Conservation (phyloP, 768 basidiomycete genomes). For the Pleurotus giganteus region DNA sequence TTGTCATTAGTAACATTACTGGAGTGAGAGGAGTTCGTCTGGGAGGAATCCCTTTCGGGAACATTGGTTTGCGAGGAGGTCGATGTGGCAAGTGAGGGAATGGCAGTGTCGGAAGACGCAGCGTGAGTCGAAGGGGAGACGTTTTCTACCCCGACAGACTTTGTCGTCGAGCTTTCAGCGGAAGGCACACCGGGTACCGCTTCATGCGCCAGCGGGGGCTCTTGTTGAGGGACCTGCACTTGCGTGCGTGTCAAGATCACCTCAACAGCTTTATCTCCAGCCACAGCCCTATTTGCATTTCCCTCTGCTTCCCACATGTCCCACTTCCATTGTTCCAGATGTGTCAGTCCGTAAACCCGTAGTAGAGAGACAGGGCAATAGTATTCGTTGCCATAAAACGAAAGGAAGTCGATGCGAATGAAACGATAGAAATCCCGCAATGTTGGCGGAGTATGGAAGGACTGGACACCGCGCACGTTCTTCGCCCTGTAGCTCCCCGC, state of each 20-base stretch:
- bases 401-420: constrained; percentile 90
- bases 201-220: no score
- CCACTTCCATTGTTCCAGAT: constrained; percentile 96
- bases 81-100: neutral
- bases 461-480: constrained; percentile 85
- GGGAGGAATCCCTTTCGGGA: neutral
- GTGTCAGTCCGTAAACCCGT: constrained; percentile 92
- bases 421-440: constrained; percentile 88
- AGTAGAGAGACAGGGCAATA: constrained; percentile 94
- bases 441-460: constrained; percentile 74
- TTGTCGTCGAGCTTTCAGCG: neutral
- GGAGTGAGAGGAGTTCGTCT: constrained; percentile 1
- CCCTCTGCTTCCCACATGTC: constrained; percentile 79
- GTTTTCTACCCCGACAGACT: neutral
- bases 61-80: neutral
- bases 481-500: constrained; percentile 84
- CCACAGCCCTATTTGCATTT: constrained; percentile 39
- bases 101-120: neutral
- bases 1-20: neutral
- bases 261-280: constrained; percentile 24
- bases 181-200: no score
- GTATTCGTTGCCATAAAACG: constrained; percentile 92
- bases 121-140: neutral
- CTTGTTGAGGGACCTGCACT: neutral
- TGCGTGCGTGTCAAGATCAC: neutral